Conservation (phyloP, 495 filamentous ascomycete genomes). For the Tuber calosporum region DNA sequence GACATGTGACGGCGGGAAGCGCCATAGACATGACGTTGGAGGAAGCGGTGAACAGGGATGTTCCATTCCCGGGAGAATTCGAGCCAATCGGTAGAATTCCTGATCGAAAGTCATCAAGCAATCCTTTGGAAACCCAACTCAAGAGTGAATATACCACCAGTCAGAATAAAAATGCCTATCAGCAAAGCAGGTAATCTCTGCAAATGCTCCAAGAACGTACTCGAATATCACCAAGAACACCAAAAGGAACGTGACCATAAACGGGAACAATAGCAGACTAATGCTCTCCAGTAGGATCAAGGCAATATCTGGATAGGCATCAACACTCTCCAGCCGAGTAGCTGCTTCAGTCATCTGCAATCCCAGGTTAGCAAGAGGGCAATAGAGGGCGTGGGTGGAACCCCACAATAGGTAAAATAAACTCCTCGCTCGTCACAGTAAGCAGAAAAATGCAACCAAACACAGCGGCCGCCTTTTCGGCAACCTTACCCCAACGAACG, state of each 20-base stretch:
- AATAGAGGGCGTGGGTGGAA: background rate
- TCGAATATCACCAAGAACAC: conserved; percentile 98
- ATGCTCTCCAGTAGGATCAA: conserved; percentile 89
- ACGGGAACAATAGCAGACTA: conserved; percentile 87
- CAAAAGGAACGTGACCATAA: conserved; percentile 91
- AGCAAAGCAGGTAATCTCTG: conserved; percentile 87
- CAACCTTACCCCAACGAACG: conserved; percentile 72
- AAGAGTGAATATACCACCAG: conserved; percentile 59
- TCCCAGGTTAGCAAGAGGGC: conserved; percentile 3
- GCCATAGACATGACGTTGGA: conserved; percentile 87
- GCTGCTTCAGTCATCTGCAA: conserved; percentile 56
- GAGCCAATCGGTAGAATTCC: conserved; percentile 73
- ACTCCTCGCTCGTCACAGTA: conserved; percentile 86
- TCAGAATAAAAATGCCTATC: conserved; percentile 95
- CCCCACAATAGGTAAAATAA: conserved; percentile 76
- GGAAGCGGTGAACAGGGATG: conserved; percentile 94
- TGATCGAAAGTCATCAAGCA: conserved; percentile 3
- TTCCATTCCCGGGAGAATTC: conserved; percentile 99
- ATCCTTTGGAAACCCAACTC: background rate
- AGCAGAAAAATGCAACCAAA: conserved; percentile 96
- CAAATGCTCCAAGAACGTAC: conserved; percentile 89
- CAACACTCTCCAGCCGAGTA: conserved; percentile 53
- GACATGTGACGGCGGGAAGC: conserved; percentile 68
- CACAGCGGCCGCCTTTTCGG: conserved; percentile 77
- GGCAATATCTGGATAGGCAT: conserved; percentile 56